Percentiles rank a stretch among this genome's conserved stretches.
These are phyloP conservation scores for Lodderomyces metapsilosis DNA, from an alignment of 1,139 yeast species.

Conservation along the genomic window DNA sequence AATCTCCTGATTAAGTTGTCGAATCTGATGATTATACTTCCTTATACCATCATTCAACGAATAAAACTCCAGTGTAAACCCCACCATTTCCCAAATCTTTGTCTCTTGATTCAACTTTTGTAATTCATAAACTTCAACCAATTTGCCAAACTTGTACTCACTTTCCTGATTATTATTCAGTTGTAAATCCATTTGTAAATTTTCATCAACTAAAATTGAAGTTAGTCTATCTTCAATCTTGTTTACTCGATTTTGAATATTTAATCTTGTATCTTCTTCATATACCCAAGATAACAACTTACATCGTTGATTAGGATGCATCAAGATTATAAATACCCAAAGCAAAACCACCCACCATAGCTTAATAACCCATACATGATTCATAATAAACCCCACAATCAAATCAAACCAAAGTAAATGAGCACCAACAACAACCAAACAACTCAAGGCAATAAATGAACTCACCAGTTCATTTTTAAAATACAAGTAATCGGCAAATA, in stretches of 20 bases:
- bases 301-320: constrained; percentile 58
- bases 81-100: constrained; percentile 60
- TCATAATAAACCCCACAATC: constrained; percentile 26
- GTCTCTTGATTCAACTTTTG: constrained; percentile 52
- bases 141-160: background rate
- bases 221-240: constrained; percentile 38
- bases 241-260: constrained; percentile 45
- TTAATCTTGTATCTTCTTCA: constrained; percentile 61
- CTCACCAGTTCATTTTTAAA: constrained; percentile 66
- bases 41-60: constrained; percentile 39
- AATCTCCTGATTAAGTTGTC: constrained; percentile 2
- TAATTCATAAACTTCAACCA: constrained; percentile 68
- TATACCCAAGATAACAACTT: constrained; percentile 43
- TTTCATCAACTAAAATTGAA: constrained; percentile 6
- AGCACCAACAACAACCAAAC: constrained; percentile 24
- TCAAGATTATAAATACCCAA: constrained; percentile 50
- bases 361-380: constrained; percentile 29
- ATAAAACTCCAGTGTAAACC: constrained; percentile 56
- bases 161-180: constrained; percentile 6
- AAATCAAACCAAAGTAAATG: constrained; percentile 34
- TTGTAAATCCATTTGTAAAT: constrained; percentile 3
- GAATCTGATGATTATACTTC: constrained; percentile 13
- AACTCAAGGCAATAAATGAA: constrained; percentile 46
- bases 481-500: constrained; percentile 58
- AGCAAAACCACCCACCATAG: constrained; percentile 33